Base-by-base conservation (phyloP, 306 rosid genomes). In the Pyrus bretschneideri region DNA sequence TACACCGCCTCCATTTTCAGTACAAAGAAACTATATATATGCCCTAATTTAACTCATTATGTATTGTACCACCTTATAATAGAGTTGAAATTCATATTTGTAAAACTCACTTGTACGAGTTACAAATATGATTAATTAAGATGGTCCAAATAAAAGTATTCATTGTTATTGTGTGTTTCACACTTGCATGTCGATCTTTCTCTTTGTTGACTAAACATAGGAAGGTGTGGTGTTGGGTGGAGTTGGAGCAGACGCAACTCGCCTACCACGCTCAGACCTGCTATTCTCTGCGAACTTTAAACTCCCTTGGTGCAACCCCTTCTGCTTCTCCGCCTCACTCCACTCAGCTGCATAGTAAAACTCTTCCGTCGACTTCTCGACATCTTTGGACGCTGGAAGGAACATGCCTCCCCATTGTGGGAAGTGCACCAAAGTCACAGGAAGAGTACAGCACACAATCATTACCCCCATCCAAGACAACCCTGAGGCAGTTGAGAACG, bases 331-430 rank as follows among this genome's bases (percentile, higher is more conserved):
- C 3, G 79, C 96, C 6, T 90, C 89, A 1, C 79, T 86, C 96
- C 98, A 94, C 51, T 94, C 98, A 42, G 97, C 72, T 0, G 78
- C 86, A 10, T 94, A 92, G 61, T 94, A 92, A 25, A 59, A 42
- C 54, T 94, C 95, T 23, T 94, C 97, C 0, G 83, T 85, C 2
- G 86, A 79, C 64, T 84, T 93, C 2, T 44, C 63, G 0, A 77
- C 72, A 9, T 92, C 88, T 70, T 89, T 89, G 1, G 96, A 86
- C 2, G 97, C 83, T 18, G 97, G 91, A 5, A 83, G 6, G 70
- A 94, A 88, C 97, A 94, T 91, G 84, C 97, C 15, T 1, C 98
- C 98, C 96, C 98, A 94, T 65, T 92, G 97, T 10, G 98, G 97
- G 78, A 94, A 92, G 66, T 94, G 97, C 40, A 90, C 91, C 30